A percentile compares a stretch with the other conserved stretches of the same genome.
Conservation (phyloP, 1,139 yeast species). For the Scheffersomyces segobiensis region DNA sequence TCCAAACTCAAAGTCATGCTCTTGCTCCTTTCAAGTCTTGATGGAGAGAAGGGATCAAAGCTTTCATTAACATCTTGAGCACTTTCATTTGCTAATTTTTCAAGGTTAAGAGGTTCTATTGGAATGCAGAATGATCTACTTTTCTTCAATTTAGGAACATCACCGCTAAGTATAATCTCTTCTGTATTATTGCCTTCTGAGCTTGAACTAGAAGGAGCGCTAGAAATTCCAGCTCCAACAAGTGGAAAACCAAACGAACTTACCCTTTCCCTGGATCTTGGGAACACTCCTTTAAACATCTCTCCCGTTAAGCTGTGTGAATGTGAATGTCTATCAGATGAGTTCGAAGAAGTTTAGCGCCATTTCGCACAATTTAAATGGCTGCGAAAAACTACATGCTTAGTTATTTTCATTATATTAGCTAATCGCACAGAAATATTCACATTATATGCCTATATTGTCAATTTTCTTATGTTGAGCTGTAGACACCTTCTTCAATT, state of each 20-base stretch:
- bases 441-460: not conserved
- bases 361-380: not conserved
- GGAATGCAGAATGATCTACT: not conserved
- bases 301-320: not conserved
- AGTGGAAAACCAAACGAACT: not conserved
- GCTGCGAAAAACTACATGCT: not conserved
- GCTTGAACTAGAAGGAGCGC: not conserved
- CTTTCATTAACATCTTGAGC: not conserved
- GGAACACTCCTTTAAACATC: not conserved
- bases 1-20: not conserved
- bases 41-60: not conserved
- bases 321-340: not conserved
- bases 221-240: not conserved
- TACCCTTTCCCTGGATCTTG: not conserved
- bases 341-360: not conserved
- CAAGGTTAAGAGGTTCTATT: not conserved
- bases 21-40: not conserved
- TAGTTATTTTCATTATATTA: not conserved
- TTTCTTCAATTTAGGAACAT: not conserved
- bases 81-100: not conserved
- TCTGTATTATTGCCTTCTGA: not conserved
- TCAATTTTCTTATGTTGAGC: conserved; percentile 34
- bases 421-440: not conserved
- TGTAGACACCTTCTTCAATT: conserved; percentile 53
- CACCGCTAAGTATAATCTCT: not conserved